Conservation (phyloP, 345 rosid genomes). For the Salix arbutifolia region DNA sequence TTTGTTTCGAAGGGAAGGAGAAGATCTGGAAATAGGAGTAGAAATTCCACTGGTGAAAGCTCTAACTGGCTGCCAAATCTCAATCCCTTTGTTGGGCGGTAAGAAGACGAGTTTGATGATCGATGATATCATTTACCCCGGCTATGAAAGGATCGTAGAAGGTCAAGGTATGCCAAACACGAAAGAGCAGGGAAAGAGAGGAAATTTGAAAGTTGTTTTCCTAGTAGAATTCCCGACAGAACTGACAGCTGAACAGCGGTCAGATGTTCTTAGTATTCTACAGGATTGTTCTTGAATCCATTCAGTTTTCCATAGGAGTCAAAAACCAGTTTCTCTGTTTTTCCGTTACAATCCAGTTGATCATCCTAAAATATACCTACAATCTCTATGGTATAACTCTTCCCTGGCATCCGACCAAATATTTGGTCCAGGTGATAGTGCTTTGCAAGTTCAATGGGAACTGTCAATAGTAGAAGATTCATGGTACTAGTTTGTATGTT, state of each 20-base stretch:
- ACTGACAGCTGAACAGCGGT: constrained; percentile 48
- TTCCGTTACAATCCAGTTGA: background rate
- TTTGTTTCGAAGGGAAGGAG: constrained; percentile 56
- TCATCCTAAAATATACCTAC: constrained; percentile 5
- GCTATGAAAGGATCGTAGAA: constrained; percentile 37
- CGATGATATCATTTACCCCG: constrained; percentile 54
- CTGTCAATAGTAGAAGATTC: background rate
- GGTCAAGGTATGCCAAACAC: constrained; percentile 70
- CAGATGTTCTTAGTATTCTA: constrained; percentile 41
- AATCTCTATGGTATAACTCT: background rate
- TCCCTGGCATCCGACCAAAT: background rate
- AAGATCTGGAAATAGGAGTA: constrained; percentile 50
- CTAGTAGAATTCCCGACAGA: constrained; percentile 38
- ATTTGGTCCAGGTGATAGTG: background rate
- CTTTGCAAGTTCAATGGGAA: background rate
- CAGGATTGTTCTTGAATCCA: constrained; percentile 34
- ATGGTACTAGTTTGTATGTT: background rate
- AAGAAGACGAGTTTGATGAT: constrained; percentile 33
- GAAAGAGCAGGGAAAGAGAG: constrained; percentile 54
- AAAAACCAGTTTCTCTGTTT: background rate
- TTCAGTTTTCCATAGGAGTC: background rate
- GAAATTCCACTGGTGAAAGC: constrained; percentile 62
- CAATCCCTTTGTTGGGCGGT: constrained; percentile 57
- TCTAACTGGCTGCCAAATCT: constrained; percentile 52
- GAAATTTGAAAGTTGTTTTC: constrained; percentile 17